These are phyloP conservation scores for Metschnikowia lunata DNA, from an alignment of 805 yeast genomes.

Conservation along the genomic window DNA sequence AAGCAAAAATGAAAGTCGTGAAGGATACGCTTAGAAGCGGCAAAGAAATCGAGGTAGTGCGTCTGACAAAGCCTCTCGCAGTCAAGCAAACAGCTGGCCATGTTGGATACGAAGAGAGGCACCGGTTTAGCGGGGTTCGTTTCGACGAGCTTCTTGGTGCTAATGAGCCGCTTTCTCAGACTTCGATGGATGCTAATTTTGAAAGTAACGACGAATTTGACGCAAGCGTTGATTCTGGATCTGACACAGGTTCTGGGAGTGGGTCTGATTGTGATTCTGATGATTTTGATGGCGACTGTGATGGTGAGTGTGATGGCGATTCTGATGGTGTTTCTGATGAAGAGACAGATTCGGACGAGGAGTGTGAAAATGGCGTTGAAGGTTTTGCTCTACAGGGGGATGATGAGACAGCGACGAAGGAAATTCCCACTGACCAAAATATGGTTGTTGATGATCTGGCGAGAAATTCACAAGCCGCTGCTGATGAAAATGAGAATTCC, in stretches of 20 bases:
- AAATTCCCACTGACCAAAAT: neutral
- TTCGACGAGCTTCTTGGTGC: conserved; percentile 6
- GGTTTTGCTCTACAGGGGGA: neutral
- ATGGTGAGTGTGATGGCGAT: neutral
- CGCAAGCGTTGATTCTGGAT: neutral
- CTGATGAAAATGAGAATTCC: neutral
- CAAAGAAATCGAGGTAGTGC: conserved; percentile 2
- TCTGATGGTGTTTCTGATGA: neutral
- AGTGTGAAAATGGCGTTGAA: neutral
- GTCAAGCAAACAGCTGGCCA: conserved; percentile 8
- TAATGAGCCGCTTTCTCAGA: neutral
- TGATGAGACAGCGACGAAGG: neutral
- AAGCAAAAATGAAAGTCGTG: neutral
- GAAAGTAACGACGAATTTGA: neutral
- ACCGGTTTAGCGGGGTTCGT: conserved; percentile 7
- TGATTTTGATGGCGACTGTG: neutral
- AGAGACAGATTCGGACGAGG: neutral
- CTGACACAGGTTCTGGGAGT: neutral
- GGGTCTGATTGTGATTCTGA: neutral
- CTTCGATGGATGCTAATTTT: neutral
- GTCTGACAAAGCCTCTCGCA: conserved; percentile 7
- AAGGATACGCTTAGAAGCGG: neutral
- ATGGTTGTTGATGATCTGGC: neutral
- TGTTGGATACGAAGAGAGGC: conserved; percentile 8
- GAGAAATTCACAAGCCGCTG: neutral